phyloP scores from a whole-genome alignment of 306 rosid species.

The Canavalia ensiformis region DNA sequence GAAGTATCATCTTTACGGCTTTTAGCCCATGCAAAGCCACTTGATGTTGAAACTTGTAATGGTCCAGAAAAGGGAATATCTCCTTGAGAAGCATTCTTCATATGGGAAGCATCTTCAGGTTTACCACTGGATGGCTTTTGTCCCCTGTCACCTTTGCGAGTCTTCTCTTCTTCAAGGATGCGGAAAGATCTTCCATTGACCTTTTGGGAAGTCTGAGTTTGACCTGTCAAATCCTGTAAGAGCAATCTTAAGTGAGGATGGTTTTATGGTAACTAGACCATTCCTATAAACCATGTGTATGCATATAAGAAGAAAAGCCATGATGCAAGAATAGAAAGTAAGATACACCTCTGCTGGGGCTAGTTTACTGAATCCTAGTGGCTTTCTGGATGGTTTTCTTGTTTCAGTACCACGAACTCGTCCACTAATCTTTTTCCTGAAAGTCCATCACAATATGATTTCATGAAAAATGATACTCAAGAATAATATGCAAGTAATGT shows the following conservation, averaged over 20 bases:
- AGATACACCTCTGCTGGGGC: constrained; percentile 78
- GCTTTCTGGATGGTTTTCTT: constrained; percentile 79
- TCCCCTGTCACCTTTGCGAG: constrained; percentile 45
- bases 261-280: constrained; percentile 24
- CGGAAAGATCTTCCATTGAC: constrained; percentile 56
- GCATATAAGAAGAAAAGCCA: constrained; percentile 17
- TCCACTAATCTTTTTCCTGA: constrained; percentile 83
- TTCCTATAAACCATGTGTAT: constrained; percentile 13
- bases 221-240: constrained; percentile 66
- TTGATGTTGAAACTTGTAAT: constrained; percentile 87
- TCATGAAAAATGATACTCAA: background rate
- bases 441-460: constrained; percentile 50
- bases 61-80: constrained; percentile 92
- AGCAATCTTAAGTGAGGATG: constrained; percentile 37
- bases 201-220: constrained; percentile 58
- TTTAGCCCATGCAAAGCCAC: constrained; percentile 97
- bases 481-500: constrained; percentile 17
- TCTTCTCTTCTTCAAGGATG: constrained; percentile 58
- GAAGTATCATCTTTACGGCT: constrained; percentile 72
- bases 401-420: constrained; percentile 76
- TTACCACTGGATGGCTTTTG: constrained; percentile 62
- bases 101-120: constrained; percentile 73
- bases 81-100: constrained; percentile 88
- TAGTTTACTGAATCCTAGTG: constrained; percentile 69
- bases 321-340: constrained; percentile 33